phyloP scores from a whole-genome alignment of 129 eudicot species.

The Escallonia herrerae region DNA sequence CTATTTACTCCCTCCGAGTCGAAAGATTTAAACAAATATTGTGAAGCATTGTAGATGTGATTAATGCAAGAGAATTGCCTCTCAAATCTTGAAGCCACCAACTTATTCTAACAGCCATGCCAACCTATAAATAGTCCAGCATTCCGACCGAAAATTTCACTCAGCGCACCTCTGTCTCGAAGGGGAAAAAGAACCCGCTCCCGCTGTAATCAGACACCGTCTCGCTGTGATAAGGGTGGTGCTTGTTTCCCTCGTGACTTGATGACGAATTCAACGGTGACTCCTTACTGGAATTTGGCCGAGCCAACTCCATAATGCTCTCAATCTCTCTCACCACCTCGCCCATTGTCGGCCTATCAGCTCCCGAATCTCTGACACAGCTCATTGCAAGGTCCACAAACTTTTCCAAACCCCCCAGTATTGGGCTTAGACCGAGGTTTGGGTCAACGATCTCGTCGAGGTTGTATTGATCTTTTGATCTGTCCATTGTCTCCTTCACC shows the following conservation, averaged over 20 bases:
- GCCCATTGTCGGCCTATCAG: constrained; percentile 70
- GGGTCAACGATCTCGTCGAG: constrained; percentile 48
- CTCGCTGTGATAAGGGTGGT: constrained; percentile 37
- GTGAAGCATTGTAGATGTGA: too few relatives aligned
- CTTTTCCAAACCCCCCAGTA: constrained; percentile 44
- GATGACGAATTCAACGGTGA: constrained; percentile 17
- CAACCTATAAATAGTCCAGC: too few relatives aligned
- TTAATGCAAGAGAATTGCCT: too few relatives aligned
- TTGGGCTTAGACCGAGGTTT: constrained; percentile 29
- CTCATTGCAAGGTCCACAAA: constrained; percentile 68
- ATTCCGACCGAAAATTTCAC: too few relatives aligned
- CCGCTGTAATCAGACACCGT: constrained; percentile 12
- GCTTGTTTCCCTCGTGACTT: constrained; percentile 19
- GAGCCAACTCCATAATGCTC: constrained; percentile 42
- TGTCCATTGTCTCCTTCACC: constrained; percentile 32
- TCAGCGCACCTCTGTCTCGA: constrained; percentile 26
- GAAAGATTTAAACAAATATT: too few relatives aligned
- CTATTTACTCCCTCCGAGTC: too few relatives aligned
- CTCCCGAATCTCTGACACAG: constrained; percentile 47
- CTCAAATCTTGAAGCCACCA: too few relatives aligned
- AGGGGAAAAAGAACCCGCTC: constrained; percentile 27
- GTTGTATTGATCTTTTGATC: background rate
- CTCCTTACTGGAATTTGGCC: constrained; percentile 9
- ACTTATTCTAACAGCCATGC: too few relatives aligned
- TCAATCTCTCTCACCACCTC: constrained; percentile 86